A percentile compares a stretch with the other conserved stretches of the same genome.
phyloP scores from a whole-genome alignment of 2,329 filamentous ascomycete genomes.

The Fusarium nematophilum region DNA sequence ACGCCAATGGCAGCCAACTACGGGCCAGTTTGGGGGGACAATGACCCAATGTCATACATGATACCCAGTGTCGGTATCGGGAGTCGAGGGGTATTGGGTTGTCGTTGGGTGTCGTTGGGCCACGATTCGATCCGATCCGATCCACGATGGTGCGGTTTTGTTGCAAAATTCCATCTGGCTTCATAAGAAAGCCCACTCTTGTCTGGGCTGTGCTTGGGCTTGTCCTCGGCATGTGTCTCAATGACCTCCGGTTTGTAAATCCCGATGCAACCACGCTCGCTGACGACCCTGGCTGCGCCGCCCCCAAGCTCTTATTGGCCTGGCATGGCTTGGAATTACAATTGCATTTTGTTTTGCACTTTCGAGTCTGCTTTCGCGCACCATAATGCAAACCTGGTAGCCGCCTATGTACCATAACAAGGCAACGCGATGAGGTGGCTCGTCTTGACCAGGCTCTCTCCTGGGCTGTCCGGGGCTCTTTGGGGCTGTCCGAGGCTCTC shows the following conservation, averaged over 20 bases:
- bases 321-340: conserved; percentile 9
- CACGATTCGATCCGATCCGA: conserved; percentile 13
- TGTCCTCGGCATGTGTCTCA: too few species aligned
- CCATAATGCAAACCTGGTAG: too few species aligned
- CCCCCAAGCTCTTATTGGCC: background rate
- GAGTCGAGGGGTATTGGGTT: conserved; percentile 30
- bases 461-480: conserved; percentile 21
- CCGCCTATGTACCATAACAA: conserved; percentile 1
- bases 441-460: conserved; percentile 31
- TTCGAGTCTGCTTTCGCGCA: too few species aligned
- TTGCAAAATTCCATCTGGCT: conserved; percentile 36
- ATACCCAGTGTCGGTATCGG: conserved; percentile 31
- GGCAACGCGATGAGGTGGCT: conserved; percentile 21
- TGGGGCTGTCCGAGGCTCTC: background rate
- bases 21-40: conserved; percentile 5
- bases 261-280: too few species aligned
- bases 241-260: too few species aligned
- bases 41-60: conserved; percentile 4
- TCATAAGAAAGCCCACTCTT: conserved; percentile 4
- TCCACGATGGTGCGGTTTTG: conserved; percentile 15
- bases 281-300: background rate
- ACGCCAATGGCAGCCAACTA: conserved; percentile 32
- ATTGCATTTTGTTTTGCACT: background rate
- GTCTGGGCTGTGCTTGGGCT: conserved; percentile 22
- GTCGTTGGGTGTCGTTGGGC: conserved; percentile 36